Base-by-base conservation (phyloP, 306 rosid species). In the Fagus crenata region DNA sequence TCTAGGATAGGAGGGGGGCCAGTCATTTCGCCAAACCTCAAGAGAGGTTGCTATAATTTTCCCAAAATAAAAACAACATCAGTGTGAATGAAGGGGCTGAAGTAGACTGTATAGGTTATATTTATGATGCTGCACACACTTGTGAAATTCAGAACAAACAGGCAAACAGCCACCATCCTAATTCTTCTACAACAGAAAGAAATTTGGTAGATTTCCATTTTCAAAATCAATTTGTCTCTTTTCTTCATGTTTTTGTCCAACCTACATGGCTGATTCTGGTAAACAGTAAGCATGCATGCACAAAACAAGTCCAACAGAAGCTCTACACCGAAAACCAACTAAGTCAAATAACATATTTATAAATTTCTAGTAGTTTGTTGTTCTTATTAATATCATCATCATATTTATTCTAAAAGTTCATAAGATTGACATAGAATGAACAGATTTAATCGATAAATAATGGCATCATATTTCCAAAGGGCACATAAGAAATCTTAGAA, bases 381-480 rank as follows among this genome's bases (percentile, higher is more conserved):
- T 2, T 46, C 0, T 46, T 46, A 46, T 7, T 46, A 46, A 7
- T 14, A 46, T 3, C 51, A 9, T 46, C 51, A 46, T 46, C 51
- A 9, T 46, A 46, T 46, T 46, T 46, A 46, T 46, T 46, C 51
- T 46, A 1, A 46, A 46, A 46, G 51, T 12, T 46, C 51, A 46
- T 9, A 46, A 46, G 3, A 46, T 46, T 46, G 51, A 46, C 51
- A 7, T 9, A 46, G 14, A 46, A 46, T 46, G 4, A 46, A 46
- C 14, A 46, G 8, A 46, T 46, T 46, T 0, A 46, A 46, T 3
- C 51, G 8, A 46, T 46, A 46, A 46, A 46, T 9, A 46, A 46
- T 46, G 3, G 51, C 14, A 46, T 46, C 67, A 32, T 60, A 60
- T 60, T 60, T 60, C 67, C 67, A 60, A 32, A 60, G 67, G n/a